phyloP scores from a whole-genome alignment of 2,329 filamentous ascomycete species.

The Neopestalotiopsis clavispora region DNA sequence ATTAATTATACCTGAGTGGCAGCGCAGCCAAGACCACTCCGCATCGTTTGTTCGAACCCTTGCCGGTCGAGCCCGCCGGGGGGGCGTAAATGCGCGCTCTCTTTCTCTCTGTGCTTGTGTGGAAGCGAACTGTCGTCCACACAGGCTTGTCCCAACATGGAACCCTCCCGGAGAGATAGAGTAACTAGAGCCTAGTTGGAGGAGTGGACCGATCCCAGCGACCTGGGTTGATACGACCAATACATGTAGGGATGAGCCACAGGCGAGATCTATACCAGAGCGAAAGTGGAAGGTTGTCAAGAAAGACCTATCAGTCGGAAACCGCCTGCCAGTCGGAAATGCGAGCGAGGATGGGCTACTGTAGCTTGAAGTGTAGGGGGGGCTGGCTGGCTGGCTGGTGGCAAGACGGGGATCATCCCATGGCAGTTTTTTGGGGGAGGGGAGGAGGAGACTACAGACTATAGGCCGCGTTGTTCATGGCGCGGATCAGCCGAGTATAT shows the following conservation, averaged over 20 bases:
- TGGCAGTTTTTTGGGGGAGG: not conserved
- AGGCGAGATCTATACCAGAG: conserved; percentile 12
- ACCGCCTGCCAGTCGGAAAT: not conserved
- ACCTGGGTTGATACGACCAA: conserved; percentile 7
- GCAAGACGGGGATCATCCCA: not conserved
- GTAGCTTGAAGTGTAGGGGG: no score
- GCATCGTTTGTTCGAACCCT: not conserved
- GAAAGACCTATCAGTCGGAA: not conserved
- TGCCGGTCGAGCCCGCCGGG: not conserved
- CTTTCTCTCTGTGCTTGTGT: not conserved
- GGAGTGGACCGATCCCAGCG: conserved; percentile 5
- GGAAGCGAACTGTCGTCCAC: not conserved
- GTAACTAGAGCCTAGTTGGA: not conserved
- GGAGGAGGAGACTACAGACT: not conserved
- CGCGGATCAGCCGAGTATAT: not conserved
- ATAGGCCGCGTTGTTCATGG: not conserved
- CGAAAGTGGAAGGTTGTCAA: conserved; percentile 9
- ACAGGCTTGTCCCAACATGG: not conserved
- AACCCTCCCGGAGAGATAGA: not conserved
- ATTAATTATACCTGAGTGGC: conserved; percentile 6
- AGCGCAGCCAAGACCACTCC: not conserved
- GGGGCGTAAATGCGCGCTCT: not conserved
- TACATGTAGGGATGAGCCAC: not conserved
- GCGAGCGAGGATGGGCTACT: not conserved
- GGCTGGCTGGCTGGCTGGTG: not conserved